Evolutionary conservation across 129 eudicot genomes (phyloP), one percentile per base, ranked within the genome.

Genomic region (Helianthus tuberosus): DNA sequence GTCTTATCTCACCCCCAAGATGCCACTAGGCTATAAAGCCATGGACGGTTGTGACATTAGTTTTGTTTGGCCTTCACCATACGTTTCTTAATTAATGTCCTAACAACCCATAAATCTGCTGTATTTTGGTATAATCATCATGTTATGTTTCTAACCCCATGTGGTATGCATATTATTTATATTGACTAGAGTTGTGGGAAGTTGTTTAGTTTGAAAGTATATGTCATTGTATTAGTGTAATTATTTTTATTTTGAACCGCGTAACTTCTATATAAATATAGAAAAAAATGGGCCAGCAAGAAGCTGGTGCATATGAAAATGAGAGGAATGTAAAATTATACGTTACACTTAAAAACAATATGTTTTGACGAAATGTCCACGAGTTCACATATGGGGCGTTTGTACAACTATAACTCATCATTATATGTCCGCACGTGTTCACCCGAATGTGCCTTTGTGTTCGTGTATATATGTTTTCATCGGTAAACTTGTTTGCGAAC

Each of bases 1-100:
- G n/a, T n/a, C n/a, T n/a, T n/a, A n/a, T n/a, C n/a, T n/a, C n/a
- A n/a, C n/a, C n/a, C n/a, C n/a, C n/a, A n/a, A n/a, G n/a, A n/a
- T n/a, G n/a, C n/a, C n/a, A n/a, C n/a, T n/a, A n/a, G n/a, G n/a
- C n/a, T n/a, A n/a, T n/a, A n/a, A n/a, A n/a, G n/a, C n/a, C n/a
- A n/a, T n/a, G n/a, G n/a, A n/a, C n/a, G n/a, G n/a, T 65, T 51
- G 52, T 32, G 36, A 32, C 36, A 32, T 32, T 2, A 54, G 16
- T 59, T 57, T 64, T 61, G 61, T 58, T 35, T 6, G 41, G 6
- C 44, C 50, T 55, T 54, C 38, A 80, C 55, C 57, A 67, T 57
- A 68, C 46, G 47, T 77, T 64, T 8, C 70, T 47, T 69, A 52
- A 79, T 13, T 73, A 49, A 49, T 80, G 65, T 80, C 50, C 62